A percentile compares a stretch with the other conserved stretches of the same genome.
phyloP scores from a whole-genome alignment of 768 basidiomycete genomes.

The Russula foetens region DNA sequence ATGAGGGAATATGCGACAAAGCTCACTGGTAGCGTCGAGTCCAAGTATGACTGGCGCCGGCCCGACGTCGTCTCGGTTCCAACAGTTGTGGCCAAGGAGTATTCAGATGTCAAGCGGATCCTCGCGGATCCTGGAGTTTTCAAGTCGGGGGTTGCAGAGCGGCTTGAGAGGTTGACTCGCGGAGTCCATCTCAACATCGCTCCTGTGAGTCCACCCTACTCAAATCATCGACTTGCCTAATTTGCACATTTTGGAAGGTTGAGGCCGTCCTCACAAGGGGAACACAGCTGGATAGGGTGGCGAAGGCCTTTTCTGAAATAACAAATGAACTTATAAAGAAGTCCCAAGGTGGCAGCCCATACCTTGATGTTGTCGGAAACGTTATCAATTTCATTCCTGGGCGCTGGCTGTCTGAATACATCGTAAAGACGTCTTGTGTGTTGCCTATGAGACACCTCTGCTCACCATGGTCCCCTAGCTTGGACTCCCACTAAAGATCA shows the following conservation, averaged over 20 bases:
- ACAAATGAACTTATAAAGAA: constrained; percentile 25
- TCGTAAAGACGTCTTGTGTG: constrained; percentile 35
- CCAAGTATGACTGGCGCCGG: constrained; percentile 52
- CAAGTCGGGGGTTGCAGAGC: neutral
- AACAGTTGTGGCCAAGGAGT: neutral
- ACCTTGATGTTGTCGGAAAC: constrained; percentile 56
- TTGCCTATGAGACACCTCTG: neutral
- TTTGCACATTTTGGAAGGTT: neutral
- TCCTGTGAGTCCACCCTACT: neutral
- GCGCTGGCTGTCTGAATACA: constrained; percentile 48
- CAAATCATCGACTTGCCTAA: neutral
- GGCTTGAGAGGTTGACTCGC: constrained; percentile 1
- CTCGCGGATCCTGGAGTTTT: neutral
- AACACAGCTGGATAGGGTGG: neutral
- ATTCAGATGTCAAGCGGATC: neutral
- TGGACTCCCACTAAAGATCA: constrained; percentile 15
- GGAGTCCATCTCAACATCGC: constrained; percentile 5
- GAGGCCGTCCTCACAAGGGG: neutral
- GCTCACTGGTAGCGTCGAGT: constrained; percentile 25
- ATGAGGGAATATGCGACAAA: constrained; percentile 37
- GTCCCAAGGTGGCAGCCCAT: constrained; percentile 27
- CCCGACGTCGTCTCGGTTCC: constrained; percentile 28
- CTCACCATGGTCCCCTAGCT: neutral
- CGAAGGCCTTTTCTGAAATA: neutral
- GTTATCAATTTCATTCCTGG: constrained; percentile 58